A percentile compares a stretch with the other conserved stretches of the same genome.
Evolutionary conservation across 2,329 filamentous ascomycete genomes (phyloP).

Genomic region (Paecilomyces dactylethromorphus): DNA sequence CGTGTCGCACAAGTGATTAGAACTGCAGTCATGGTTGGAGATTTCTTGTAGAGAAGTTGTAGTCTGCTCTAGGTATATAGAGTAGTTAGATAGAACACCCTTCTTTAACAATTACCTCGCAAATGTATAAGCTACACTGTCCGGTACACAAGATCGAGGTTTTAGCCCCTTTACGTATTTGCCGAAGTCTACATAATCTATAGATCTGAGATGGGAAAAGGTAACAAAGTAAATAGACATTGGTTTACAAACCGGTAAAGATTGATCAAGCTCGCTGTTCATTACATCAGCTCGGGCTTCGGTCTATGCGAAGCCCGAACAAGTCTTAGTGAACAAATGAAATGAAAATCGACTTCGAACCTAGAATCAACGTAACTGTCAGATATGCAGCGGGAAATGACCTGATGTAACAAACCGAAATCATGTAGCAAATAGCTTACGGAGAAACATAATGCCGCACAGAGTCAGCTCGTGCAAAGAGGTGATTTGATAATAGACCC

Average conservation of each 20-base stretch:
- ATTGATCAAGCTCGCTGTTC: not conserved
- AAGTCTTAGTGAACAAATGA: not conserved
- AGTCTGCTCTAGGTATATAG: not conserved
- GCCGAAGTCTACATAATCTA: not conserved
- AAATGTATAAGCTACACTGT: not conserved
- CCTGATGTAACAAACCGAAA: not conserved
- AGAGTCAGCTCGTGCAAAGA: not conserved
- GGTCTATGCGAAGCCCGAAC: not conserved
- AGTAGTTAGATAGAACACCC: not conserved
- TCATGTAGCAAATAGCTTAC: not conserved
- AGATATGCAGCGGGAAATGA: not conserved
- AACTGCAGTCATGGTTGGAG: slow-evolving; percentile 8
- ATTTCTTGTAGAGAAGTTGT: not conserved
- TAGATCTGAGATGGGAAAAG: not conserved
- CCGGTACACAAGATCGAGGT: not conserved
- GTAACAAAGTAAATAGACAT: too few relatives aligned
- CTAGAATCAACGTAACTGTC: not conserved
- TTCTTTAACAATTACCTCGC: not conserved
- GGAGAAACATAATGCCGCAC: not conserved
- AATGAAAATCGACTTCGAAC: not conserved
- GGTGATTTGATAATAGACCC: not conserved
- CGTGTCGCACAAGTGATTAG: slow-evolving; percentile 36
- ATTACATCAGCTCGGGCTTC: not conserved
- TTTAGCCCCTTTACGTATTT: not conserved
- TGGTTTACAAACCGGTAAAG: not conserved